phyloP scores from a whole-genome alignment of 306 rosid species.

The Sicyos baderoa region DNA sequence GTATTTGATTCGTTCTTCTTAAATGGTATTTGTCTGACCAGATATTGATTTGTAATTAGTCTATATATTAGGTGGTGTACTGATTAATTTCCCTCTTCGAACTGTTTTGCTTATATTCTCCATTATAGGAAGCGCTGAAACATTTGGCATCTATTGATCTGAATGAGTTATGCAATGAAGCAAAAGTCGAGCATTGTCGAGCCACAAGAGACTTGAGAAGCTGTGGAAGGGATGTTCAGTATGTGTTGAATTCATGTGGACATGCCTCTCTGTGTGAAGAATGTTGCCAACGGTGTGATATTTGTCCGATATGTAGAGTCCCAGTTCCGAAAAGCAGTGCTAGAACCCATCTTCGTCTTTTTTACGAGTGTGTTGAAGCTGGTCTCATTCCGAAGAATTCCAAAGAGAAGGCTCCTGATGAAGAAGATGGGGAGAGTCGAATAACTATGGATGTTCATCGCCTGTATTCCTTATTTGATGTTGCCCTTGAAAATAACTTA shows the following conservation, averaged over 20 bases:
- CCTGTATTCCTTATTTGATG: constrained; percentile 81
- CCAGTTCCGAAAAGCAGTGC: constrained; percentile 50
- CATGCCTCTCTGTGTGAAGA: constrained; percentile 94
- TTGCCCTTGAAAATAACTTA: constrained; percentile 90
- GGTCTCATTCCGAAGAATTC: constrained; percentile 71
- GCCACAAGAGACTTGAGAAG: constrained; percentile 98
- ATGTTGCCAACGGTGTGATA: constrained; percentile 81
- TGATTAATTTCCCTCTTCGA: background rate
- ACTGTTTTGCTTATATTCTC: constrained; percentile 16
- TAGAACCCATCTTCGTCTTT: constrained; percentile 64
- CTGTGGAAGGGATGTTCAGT: constrained; percentile 76
- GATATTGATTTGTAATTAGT: background rate
- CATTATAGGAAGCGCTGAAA: constrained; percentile 72
- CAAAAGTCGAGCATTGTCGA: constrained; percentile 87
- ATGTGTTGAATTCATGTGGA: constrained; percentile 68
- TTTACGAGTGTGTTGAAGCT: constrained; percentile 70
- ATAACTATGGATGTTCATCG: constrained; percentile 69
- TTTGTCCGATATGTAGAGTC: constrained; percentile 79
- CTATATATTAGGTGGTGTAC: background rate
- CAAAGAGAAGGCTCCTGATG: constrained; percentile 70
- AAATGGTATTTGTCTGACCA: background rate
- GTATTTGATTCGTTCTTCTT: background rate
- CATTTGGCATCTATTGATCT: constrained; percentile 82
- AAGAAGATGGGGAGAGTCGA: constrained; percentile 63
- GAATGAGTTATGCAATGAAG: constrained; percentile 79